phyloP scores from a whole-genome alignment of 75 land plant genomes.

The Isoetes taiwanensis region DNA sequence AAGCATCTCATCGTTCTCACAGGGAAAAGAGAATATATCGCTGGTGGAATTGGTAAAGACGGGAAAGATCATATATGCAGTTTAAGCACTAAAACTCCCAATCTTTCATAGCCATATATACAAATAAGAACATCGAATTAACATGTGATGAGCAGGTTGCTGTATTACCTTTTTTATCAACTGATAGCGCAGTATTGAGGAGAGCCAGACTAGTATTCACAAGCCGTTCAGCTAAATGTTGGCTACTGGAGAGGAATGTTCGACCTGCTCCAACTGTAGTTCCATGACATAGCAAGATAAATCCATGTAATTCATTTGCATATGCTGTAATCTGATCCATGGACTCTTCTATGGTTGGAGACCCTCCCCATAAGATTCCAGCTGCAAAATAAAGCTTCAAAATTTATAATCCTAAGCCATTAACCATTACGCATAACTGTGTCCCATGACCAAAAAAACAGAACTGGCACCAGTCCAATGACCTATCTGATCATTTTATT shows the following conservation, averaged over 20 bases:
- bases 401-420: no score
- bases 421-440: neutral
- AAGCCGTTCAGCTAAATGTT: constrained; percentile 41
- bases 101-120: no score
- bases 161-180: neutral
- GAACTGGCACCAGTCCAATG: neutral
- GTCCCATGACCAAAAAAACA: neutral
- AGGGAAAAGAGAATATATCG: constrained; percentile 41
- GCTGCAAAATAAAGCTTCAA: constrained; percentile 25
- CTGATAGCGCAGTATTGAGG: constrained; percentile 22
- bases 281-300: constrained; percentile 66
- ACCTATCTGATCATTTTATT: constrained; percentile 30
- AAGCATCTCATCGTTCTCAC: constrained; percentile 22
- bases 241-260: constrained; percentile 46
- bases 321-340: constrained; percentile 49
- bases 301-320: constrained; percentile 55
- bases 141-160: no score
- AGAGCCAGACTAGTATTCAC: constrained; percentile 50
- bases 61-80: no score
- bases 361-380: constrained; percentile 67
- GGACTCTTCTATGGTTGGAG: constrained; percentile 32
- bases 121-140: no score
- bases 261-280: constrained; percentile 86
- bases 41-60: no score
- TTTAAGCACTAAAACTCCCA: no score